Base-by-base conservation (phyloP, 192 early-diverging fungal genomes). In the Coemansia sp. region DNA sequence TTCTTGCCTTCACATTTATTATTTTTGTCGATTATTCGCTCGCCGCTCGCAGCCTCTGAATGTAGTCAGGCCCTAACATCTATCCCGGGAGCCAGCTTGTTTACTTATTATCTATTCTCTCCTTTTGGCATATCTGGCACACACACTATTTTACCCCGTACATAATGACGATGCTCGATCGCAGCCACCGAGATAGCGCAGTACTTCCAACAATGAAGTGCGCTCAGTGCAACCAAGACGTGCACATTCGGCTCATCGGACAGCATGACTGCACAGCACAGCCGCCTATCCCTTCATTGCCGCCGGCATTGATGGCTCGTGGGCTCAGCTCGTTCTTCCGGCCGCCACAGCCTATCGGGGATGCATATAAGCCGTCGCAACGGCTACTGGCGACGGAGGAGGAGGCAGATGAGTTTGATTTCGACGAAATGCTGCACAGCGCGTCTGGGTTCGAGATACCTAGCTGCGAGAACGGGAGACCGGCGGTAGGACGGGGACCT, bases 141-240 rank as follows among this genome's bases (percentile, higher is more conserved):
- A n/a, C n/a, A n/a, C n/a, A n/a, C n/a, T n/a, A n/a, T n/a, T n/a
- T n/a, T n/a, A n/a, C 37, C 37, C 37, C 37, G 18, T n/a, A 66
- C 33, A 65, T 36, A 33, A 64, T 68, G 62, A 61, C 71, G 40
- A 48, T 74, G 64, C 40, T 73, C 16, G 73, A 75, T 31, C 77
- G 79, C 42, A 58, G 37, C 14, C 34, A 62, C 70, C 79, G 79
- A 14, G 79, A 82, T 45, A 82, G 79, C 70, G 71, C 74, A 23
- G 74, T 69, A 40, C 60, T 82, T 26, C 79, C 79, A 21, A 82
- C 79, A 13, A 82, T 82, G 73, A 76, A 69, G 61, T 82, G 79
- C 56, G 66, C 79, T 23, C 73, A 76, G 65, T 82, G 79, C 70
- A 73, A 73, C 65, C 63, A 76, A 48, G 79, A 82, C 42, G 79